Conservation (phyloP, 805 yeast genomes). For the Debaryomyces tyrocola region DNA sequence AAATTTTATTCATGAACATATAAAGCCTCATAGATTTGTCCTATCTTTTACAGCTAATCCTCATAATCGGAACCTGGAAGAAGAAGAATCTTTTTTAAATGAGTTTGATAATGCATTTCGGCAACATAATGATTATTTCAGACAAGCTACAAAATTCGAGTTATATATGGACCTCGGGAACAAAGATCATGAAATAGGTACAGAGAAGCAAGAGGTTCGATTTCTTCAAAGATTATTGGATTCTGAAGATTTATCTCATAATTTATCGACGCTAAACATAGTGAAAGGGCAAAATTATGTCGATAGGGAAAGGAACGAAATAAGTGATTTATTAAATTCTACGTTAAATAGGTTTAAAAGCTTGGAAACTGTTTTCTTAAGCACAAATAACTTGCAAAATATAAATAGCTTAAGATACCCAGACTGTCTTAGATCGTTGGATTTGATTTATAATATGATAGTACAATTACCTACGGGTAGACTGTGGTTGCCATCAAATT, state of each 20-base stretch:
- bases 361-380: conserved; percentile 12
- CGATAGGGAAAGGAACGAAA: not conserved
- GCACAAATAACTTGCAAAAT: conserved; percentile 5
- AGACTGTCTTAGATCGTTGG: conserved; percentile 6
- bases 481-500: conserved; percentile 11
- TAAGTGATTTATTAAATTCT: conserved; percentile 1
- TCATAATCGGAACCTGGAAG: not conserved
- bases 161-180: not conserved
- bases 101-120: not conserved
- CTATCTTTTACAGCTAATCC: not conserved
- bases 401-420: conserved; percentile 10
- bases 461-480: conserved; percentile 6
- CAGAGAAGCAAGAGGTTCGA: not conserved
- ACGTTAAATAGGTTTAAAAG: conserved; percentile 8
- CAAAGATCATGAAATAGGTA: not conserved
- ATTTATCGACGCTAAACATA: conserved; percentile 12
- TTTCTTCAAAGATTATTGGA: conserved; percentile 4
- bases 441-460: conserved; percentile 13
- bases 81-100: not conserved
- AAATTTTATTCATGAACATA: not conserved
- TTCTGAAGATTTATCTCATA: conserved; percentile 5
- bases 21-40: not conserved
- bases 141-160: not conserved
- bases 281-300: conserved; percentile 12
- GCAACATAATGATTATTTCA: not conserved